A percentile compares a stretch with the other conserved stretches of the same genome.
phyloP scores from a whole-genome alignment of 163 green algal genomes.

The Chlamydomonas reinhardtii region DNA sequence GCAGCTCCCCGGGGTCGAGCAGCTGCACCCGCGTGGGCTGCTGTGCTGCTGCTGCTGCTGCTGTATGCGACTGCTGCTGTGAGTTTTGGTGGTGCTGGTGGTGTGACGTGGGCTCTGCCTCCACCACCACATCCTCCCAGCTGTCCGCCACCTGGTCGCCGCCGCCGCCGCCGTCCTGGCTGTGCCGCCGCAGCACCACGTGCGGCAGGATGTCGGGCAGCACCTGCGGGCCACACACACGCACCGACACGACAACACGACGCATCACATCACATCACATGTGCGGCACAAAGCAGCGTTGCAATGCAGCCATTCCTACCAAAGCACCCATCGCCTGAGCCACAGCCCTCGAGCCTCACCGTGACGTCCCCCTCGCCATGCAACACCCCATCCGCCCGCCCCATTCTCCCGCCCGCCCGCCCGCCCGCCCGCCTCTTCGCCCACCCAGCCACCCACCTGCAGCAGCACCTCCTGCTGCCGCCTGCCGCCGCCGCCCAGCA shows the following conservation, averaged over 20 bases:
- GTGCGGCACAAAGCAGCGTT: too few relatives aligned
- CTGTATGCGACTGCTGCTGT: neutral
- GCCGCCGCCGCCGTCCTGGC: neutral
- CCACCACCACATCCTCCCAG: conserved; percentile 20
- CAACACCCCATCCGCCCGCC: too few relatives aligned
- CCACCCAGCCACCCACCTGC: neutral
- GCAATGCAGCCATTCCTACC: too few relatives aligned
- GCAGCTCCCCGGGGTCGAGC: neutral
- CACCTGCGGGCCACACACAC: too few relatives aligned
- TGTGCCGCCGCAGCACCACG: neutral
- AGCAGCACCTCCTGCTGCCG: conserved; percentile 4
- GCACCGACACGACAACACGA: too few relatives aligned
- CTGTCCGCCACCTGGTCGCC: conserved; percentile 5
- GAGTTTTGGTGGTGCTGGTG: too few relatives aligned
- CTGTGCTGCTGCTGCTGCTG: neutral
- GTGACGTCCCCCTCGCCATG: too few relatives aligned
- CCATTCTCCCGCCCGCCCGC: neutral
- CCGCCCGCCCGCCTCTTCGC: neutral
- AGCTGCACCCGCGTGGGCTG: neutral
- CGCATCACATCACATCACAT: too few relatives aligned
- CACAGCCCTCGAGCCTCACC: too few relatives aligned
- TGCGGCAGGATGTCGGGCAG: conserved; percentile 31
- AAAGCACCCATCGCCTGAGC: too few relatives aligned
- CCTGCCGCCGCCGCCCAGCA: neutral
- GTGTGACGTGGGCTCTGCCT: too few relatives aligned